These are phyloP conservation scores for Pichia sp. DNA, from an alignment of 1,139 yeast species.

Conservation along the genomic window DNA sequence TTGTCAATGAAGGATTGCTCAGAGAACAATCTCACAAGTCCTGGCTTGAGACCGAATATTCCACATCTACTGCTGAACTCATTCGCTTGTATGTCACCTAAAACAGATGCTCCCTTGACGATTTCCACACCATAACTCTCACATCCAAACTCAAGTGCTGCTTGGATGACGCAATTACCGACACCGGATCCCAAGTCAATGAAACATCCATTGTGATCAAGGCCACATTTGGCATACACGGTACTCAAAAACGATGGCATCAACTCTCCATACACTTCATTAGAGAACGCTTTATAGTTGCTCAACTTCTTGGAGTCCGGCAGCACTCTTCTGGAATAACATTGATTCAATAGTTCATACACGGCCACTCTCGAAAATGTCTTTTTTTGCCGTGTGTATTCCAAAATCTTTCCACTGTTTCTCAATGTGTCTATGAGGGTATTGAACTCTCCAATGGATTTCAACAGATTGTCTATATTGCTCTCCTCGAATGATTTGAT, in stretches of 20 bases:
- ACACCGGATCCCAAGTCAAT: constrained; percentile 90
- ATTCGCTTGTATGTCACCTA: constrained; percentile 53
- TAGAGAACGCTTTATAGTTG: constrained; percentile 79
- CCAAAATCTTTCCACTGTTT: constrained; percentile 18
- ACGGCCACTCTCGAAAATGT: constrained; percentile 49
- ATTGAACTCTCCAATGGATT: constrained; percentile 37
- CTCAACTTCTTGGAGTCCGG: constrained; percentile 62
- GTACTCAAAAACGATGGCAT: constrained; percentile 70
- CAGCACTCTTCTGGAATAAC: constrained; percentile 72
- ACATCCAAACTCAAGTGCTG: constrained; percentile 82
- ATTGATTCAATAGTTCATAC: constrained; percentile 64
- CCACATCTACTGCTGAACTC: constrained; percentile 54
- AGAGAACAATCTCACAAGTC: constrained; percentile 51
- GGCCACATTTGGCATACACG: constrained; percentile 57
- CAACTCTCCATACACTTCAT: constrained; percentile 87
- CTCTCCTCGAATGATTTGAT: constrained; percentile 34
- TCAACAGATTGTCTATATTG: constrained; percentile 29
- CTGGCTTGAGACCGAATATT: constrained; percentile 56
- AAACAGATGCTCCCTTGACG: constrained; percentile 71
- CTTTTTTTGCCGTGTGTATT: constrained; percentile 32
- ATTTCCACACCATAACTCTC: constrained; percentile 85
- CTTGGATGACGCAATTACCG: constrained; percentile 86
- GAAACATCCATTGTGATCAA: constrained; percentile 49
- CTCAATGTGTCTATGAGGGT: constrained; percentile 30
- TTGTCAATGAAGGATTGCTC: constrained; percentile 70